Evolutionary conservation across 2,329 filamentous ascomycete species (phyloP).

Genomic region (Fusarium dimerum): DNA sequence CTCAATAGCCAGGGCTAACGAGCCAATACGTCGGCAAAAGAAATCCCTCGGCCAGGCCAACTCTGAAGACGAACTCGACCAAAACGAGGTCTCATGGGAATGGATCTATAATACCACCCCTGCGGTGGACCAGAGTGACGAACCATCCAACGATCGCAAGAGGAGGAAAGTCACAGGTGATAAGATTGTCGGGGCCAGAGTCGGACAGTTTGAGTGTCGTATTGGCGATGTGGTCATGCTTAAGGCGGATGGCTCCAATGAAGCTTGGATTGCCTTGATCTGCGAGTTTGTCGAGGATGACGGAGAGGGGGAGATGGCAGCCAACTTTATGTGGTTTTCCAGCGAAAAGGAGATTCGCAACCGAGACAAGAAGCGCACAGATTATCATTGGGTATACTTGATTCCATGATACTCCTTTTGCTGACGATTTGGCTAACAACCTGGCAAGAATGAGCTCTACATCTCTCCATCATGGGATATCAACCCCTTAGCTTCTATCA

Average conservation of each 20-base stretch:
- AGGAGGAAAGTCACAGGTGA: slow-evolving; percentile 37
- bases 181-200: slow-evolving; percentile 76
- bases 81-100: slow-evolving; percentile 73
- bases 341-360: slow-evolving; percentile 87
- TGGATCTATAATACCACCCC: slow-evolving; percentile 64
- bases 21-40: slow-evolving; percentile 9
- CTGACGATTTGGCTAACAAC: slow-evolving; percentile 3
- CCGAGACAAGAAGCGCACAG: slow-evolving; percentile 76
- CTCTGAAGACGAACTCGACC: slow-evolving; percentile 83
- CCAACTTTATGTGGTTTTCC: slow-evolving; percentile 94
- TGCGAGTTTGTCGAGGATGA: slow-evolving; percentile 77
- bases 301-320: slow-evolving; percentile 67
- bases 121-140: slow-evolving; percentile 34
- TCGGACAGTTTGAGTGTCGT: slow-evolving; percentile 77
- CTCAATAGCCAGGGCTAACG: slow-evolving; percentile 14
- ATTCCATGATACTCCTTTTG: background rate
- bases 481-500: slow-evolving; percentile 86
- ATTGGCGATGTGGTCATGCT: slow-evolving; percentile 84
- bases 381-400: slow-evolving; percentile 66
- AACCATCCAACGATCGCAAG: slow-evolving; percentile 35
- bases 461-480: slow-evolving; percentile 84
- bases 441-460: slow-evolving; percentile 78
- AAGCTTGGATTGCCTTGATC: slow-evolving; percentile 91
- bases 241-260: slow-evolving; percentile 82
- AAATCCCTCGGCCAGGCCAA: slow-evolving; percentile 50